Conservation (phyloP, 2,329 filamentous ascomycete genomes). For the Magnaporthiopsis poae region DNA sequence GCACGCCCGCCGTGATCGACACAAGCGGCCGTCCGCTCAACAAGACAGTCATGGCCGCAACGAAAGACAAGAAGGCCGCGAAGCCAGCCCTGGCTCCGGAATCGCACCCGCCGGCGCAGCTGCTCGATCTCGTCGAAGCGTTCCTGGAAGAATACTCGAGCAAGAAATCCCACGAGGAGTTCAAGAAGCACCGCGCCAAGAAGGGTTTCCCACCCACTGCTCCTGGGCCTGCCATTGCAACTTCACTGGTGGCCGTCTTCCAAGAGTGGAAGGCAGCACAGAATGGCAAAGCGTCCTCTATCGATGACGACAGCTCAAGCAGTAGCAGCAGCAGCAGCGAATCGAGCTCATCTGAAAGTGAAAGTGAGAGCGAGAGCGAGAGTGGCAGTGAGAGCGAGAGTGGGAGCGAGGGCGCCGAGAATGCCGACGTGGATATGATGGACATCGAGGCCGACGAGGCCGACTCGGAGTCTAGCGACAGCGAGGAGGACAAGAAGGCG, state of each 20-base stretch:
- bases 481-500: conserved; percentile 23
- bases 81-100: not conserved
- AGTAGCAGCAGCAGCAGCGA: conserved; percentile 24
- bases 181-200: conserved; percentile 52
- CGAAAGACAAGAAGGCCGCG: not conserved
- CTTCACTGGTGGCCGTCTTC: conserved; percentile 41
- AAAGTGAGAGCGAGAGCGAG: not conserved
- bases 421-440: conserved; percentile 35
- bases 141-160: conserved; percentile 62
- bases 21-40: not conserved
- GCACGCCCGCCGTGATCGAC: not conserved
- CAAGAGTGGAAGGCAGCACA: conserved; percentile 35
- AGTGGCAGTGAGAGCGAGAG: conserved; percentile 17
- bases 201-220: not conserved
- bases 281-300: conserved; percentile 17
- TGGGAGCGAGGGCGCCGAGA: conserved; percentile 16
- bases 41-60: not conserved
- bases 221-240: conserved; percentile 8
- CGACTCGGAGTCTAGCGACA: conserved; percentile 25
- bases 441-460: conserved; percentile 26
- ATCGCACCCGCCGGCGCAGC: conserved; percentile 40
- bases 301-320: conserved; percentile 20
- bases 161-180: conserved; percentile 47
- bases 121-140: conserved; percentile 55
- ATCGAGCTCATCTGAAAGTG: not conserved